These are phyloP conservation scores for Gliomastix tumulicola DNA, from an alignment of 2,329 filamentous ascomycete species.

Conservation along the genomic window DNA sequence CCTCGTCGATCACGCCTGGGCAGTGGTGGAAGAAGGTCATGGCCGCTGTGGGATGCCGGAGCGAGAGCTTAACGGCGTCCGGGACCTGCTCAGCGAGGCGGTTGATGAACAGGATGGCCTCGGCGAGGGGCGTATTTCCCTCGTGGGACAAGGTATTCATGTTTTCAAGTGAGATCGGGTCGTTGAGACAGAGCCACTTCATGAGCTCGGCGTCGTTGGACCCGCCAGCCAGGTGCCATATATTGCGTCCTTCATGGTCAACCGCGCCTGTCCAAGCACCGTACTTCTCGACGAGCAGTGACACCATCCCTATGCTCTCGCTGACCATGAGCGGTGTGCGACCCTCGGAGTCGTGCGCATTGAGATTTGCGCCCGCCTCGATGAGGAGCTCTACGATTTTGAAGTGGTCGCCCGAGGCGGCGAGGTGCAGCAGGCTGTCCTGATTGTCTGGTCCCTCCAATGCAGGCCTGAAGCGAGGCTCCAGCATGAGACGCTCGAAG, in stretches of 20 bases:
- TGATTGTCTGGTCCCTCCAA: slow-evolving; percentile 6
- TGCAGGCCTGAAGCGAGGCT: neutral
- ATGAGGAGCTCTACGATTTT: slow-evolving; percentile 19
- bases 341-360: slow-evolving; percentile 14
- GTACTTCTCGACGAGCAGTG: slow-evolving; percentile 15
- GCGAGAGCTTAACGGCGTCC: neutral
- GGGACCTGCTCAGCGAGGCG: neutral
- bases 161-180: slow-evolving; percentile 15
- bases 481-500: neutral
- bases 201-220: slow-evolving; percentile 20
- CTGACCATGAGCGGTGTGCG: slow-evolving; percentile 26
- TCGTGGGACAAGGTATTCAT: slow-evolving; percentile 10
- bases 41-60: neutral
- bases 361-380: slow-evolving; percentile 16
- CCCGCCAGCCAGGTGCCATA: slow-evolving; percentile 29
- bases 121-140: slow-evolving; percentile 20
- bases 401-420: slow-evolving; percentile 13
- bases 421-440: slow-evolving; percentile 22
- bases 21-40: no score
- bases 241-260: slow-evolving; percentile 21
- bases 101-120: slow-evolving; percentile 16
- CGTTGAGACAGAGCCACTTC: slow-evolving; percentile 16
- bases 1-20: no score
- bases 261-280: slow-evolving; percentile 16
- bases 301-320: slow-evolving; percentile 16